Percentiles rank a stretch among this genome's conserved stretches.
These are phyloP conservation scores for Acanthamoeba sp. DNA, from an alignment of 208 protist species.

Conservation along the genomic window DNA sequence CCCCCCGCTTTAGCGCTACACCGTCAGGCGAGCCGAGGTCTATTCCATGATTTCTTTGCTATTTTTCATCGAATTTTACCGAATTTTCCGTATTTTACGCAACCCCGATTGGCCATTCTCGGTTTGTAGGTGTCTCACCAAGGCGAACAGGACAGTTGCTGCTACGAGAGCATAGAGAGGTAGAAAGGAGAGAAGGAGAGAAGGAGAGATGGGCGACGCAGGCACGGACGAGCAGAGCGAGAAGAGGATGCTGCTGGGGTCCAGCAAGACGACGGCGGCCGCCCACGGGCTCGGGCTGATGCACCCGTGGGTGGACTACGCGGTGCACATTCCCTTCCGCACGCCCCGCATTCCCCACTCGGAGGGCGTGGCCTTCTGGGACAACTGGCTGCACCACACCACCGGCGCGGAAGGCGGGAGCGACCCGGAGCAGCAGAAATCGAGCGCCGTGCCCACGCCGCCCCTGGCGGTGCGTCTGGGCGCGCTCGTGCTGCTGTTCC, in stretches of 20 bases:
- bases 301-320: background rate
- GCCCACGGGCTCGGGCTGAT: background rate
- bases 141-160: too few species aligned
- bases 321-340: background rate
- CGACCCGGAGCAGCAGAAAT: background rate
- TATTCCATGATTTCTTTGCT: too few species aligned
- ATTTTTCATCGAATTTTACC: too few species aligned
- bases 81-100: too few species aligned
- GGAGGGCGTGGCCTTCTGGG: background rate
- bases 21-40: too few species aligned
- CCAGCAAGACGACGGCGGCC: background rate
- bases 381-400: constrained; percentile 30
- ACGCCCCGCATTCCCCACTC: background rate
- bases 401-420: background rate
- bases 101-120: too few species aligned
- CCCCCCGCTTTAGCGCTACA: background rate
- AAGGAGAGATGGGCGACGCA: background rate
- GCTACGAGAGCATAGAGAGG: too few species aligned
- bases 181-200: background rate
- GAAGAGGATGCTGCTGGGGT: background rate
- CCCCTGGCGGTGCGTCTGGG: background rate
- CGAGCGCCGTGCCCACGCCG: background rate
- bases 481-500: background rate
- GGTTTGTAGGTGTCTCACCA: background rate
- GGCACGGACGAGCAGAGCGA: background rate